Base-by-base conservation (phyloP, 148 eudicot genomes). In the Rhododendron henanense region DNA sequence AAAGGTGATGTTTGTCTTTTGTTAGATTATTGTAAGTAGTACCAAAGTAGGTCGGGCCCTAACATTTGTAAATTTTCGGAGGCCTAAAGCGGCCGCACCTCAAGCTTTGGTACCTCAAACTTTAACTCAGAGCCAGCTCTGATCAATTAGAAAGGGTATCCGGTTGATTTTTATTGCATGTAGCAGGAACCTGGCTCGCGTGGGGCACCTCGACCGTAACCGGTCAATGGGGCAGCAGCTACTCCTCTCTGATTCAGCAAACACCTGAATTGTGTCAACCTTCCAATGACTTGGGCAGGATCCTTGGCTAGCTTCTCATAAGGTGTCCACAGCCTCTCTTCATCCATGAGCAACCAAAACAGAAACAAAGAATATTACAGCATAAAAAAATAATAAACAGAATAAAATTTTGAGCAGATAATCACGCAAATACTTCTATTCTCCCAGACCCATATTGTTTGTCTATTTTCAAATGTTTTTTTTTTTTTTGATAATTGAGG, bases 301-400 rank as follows among this genome's bases (percentile, higher is more conserved):
- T 95, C 84, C 88, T 87, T 93, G 15, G 97, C 96, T 48, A 95
- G 84, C 78, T 89, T 90, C 86, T 90, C 91, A 41, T 73, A 86
- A 6, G 93, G 79, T 55, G 98, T 94, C 99, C 99, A 96, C 41
- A 96, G 88, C 89, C 99, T 93, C 95, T 96, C 99, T 96, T 79
- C 75, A 84, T 47, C 67, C 87, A 84, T 2, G 16, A 10, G 14
- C 23, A 71, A 44, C 74, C 86, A 37, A 1, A 37, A 6, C 37
- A 14, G 39, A 71, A 71, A 31, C 76, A 31, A 71, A 71, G 19
- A 31, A 33, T 31, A 31, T 71, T 31, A 71, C 39, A 31, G 71
- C 2, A 1, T 13, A 55, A 4, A 67, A 33, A 41, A 35, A 15
- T 19, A 50, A 14, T 37, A 18, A 23, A 25, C 41, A 35, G 50